These are phyloP conservation scores for Peribolospora kevripleyi DNA, from an alignment of 768 basidiomycete genomes.

Conservation along the genomic window DNA sequence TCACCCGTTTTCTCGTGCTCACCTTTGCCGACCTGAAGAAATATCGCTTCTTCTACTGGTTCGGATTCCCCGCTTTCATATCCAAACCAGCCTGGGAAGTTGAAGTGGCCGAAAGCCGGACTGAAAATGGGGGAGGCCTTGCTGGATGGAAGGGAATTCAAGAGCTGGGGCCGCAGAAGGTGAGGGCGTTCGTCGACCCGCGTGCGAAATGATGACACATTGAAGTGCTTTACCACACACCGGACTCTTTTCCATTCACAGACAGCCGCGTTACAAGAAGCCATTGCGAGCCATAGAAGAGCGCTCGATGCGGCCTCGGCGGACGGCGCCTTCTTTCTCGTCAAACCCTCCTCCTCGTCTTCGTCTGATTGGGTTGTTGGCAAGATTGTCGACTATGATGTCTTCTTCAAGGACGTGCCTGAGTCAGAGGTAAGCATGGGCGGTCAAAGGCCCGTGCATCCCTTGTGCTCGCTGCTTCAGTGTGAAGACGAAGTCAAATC, in stretches of 20 bases:
- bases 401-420: constrained; percentile 32
- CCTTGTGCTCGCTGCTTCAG: too few species aligned
- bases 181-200: not conserved
- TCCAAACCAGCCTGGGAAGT: constrained; percentile 69
- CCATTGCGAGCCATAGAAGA: too few species aligned
- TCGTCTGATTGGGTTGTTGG: constrained; percentile 18
- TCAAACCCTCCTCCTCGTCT: too few species aligned
- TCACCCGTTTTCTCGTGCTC: constrained; percentile 65
- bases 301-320: too few species aligned
- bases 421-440: not conserved
- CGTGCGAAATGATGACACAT: not conserved
- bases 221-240: too few species aligned
- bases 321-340: too few species aligned
- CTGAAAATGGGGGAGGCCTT: too few species aligned
- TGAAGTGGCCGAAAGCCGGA: not conserved
- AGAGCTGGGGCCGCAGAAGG: constrained; percentile 7
- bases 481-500: too few species aligned
- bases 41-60: constrained; percentile 96
- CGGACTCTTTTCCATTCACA: too few species aligned
- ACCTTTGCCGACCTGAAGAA: constrained; percentile 95
- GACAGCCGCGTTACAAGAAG: too few species aligned
- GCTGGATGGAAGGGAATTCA: too few species aligned
- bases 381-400: constrained; percentile 29
- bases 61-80: constrained; percentile 78
- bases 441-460: too few species aligned